Evolutionary conservation across 2,329 filamentous ascomycete species (phyloP), one percentile per base, ranked within the genome.

Genomic region (Cercospora berteroae): DNA sequence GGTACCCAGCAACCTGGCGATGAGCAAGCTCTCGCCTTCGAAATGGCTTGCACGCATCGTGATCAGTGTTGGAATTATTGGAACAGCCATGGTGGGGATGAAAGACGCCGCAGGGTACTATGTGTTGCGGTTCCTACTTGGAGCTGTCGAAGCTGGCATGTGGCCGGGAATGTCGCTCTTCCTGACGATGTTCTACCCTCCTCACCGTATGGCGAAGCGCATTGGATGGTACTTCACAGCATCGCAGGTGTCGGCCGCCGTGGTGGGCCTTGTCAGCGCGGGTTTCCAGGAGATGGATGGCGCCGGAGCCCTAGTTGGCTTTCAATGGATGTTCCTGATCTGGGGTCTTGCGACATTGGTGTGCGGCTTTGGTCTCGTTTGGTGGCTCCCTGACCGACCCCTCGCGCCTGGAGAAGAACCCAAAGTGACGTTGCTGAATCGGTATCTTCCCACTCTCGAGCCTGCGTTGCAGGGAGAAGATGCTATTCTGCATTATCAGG

Each of bases 81-180:
- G 93, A 0, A 86, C 88, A 63, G 95, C 92, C 76, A 92, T 96
- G 80, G 88, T 92, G 5, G 92, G 91, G 12, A 92, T 95, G 76
- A 87, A 89, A 71, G 88, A 89, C 48, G 90, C 91, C 7, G 96
- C 93, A 90, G 95, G 92, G 75, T 84, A 96, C 73, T 94, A 94
- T 72, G 83, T 96, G n/a, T 85, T 97, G 29, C 89, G 93, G 7
- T 89, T 97, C 65, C 84, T 97, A 10, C 86, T 97, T 6, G 93
- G 93, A 58, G 86, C 95, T 13, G 93, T 96, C 25, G 94, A 94
- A 77, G 93, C 93, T 1, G 93, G 93, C 57, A 93, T 97, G 90
- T 97, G 93, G 93, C 93, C 93, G 0, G 93, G 93, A 60, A 96
- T 97, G 93, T 88, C 92, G 9, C 95, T 95, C 78, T 97, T 96